Evolutionary conservation across 805 yeast species (phyloP), one percentile per base, ranked within the genome.

Genomic region (Diddensiella caesifluorescens): DNA sequence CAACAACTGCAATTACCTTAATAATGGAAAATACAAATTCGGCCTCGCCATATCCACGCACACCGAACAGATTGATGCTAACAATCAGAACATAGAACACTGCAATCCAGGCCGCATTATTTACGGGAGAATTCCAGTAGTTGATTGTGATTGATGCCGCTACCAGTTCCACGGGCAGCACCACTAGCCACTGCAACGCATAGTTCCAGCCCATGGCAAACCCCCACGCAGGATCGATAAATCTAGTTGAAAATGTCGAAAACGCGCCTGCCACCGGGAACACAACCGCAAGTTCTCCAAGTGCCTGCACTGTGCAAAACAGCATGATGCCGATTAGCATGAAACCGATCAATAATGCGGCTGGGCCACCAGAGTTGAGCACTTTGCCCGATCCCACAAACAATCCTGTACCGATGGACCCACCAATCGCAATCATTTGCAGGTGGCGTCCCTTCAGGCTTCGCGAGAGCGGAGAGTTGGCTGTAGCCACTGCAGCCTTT

Each of bases 361-460:
- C 84, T 3, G 88, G 86, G 22, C 88, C 88, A 48, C 82, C 81
- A 10, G 62, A 57, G 28, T 58, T 54, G 48, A 81, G 65, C 1
- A 80, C 73, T 22, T 64, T 54, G 35, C 83, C 84, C 18, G 78
- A 70, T 54, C 87, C 87, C 41, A 80, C 80, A 48, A 81, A 73
- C 42, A 80, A 63, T 60, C 87, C 86, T 1, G 86, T 79, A 52
- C 87, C 87, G 35, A 79, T 77, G 51, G 80, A 74, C 37, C 94
- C 89, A 45, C 92, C 92, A 42, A 86, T 70, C 26, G 94, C 88
- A 53, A 86, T 81, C 78, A 84, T 79, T 45, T 61, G 65, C 36
- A 65, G 39, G 48, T 65, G 69, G 6, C 69, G 55, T 12, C 55
- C 53, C 48, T 60, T 63, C 42, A 65, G 60, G 7, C 46, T 41